A percentile compares a stretch with the other conserved stretches of the same genome.
Conservation (phyloP, 2,329 filamentous ascomycete species). For the Colletotrichum graminicola region DNA sequence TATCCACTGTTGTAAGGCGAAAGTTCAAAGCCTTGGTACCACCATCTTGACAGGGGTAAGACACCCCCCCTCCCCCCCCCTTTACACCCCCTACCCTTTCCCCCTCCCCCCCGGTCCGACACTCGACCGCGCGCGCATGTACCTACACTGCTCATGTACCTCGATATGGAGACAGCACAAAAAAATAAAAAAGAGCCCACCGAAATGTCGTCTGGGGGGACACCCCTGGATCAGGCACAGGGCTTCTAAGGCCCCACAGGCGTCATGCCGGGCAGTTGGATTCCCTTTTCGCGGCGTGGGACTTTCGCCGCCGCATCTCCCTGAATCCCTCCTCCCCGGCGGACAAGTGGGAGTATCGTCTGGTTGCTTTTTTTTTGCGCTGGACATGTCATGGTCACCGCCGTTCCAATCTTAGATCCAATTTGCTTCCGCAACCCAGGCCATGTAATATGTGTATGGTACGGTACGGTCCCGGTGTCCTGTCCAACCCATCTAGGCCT, state of each 20-base stretch:
- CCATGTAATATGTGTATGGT: slow-evolving; percentile 11
- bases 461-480: slow-evolving; percentile 41
- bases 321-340: slow-evolving; percentile 42
- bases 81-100: too few species aligned
- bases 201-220: slow-evolving; percentile 29
- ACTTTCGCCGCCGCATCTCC: slow-evolving; percentile 42
- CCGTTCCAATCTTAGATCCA: slow-evolving; percentile 44
- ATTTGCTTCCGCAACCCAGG: slow-evolving; percentile 42
- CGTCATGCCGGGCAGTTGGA: slow-evolving; percentile 43
- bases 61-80: background rate
- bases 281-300: slow-evolving; percentile 39
- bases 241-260: slow-evolving; percentile 41
- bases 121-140: background rate
- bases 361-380: slow-evolving; percentile 43
- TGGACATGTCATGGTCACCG: slow-evolving; percentile 43
- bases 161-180: slow-evolving; percentile 20
- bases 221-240: slow-evolving; percentile 42
- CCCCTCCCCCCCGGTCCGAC: slow-evolving; percentile 1
- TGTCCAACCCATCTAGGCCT: slow-evolving; percentile 43
- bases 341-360: slow-evolving; percentile 43
- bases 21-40: slow-evolving; percentile 30
- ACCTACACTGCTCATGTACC: slow-evolving; percentile 17
- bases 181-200: slow-evolving; percentile 19
- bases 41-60: slow-evolving; percentile 31
- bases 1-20: slow-evolving; percentile 35